Conservation (phyloP, 2,329 filamentous ascomycete genomes). For the Monosporascus sp. region DNA sequence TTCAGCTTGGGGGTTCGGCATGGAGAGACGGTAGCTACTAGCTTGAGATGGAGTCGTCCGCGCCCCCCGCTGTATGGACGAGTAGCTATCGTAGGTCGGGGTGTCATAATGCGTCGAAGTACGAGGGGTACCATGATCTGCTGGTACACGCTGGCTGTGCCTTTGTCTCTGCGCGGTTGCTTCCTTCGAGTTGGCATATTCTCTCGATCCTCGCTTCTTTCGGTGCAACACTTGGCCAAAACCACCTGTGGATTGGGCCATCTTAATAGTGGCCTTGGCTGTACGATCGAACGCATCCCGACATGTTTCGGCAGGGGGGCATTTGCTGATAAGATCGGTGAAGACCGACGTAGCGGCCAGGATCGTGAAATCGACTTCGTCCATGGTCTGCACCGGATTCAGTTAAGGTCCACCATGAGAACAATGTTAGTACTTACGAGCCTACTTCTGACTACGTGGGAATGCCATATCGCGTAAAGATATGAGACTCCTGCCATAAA, state of each 20-base stretch:
- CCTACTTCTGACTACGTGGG: constrained; percentile 76
- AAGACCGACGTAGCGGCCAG: constrained; percentile 90
- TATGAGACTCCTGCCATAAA: constrained; percentile 98
- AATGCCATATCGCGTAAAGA: constrained; percentile 96
- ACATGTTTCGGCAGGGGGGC: constrained; percentile 89
- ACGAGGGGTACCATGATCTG: constrained; percentile 18
- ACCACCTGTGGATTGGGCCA: constrained; percentile 83
- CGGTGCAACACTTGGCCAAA: constrained; percentile 51
- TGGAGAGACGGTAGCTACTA: constrained; percentile 23
- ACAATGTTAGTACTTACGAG: constrained; percentile 55
- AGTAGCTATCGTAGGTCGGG: constrained; percentile 18
- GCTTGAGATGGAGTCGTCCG: constrained; percentile 18
- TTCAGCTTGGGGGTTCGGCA: constrained; percentile 32
- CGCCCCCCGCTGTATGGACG: constrained; percentile 12
- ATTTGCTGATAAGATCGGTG: constrained; percentile 87
- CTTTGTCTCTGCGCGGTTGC: constrained; percentile 25
- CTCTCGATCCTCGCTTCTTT: constrained; percentile 23
- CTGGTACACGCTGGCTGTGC: constrained; percentile 11
- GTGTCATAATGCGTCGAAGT: constrained; percentile 15
- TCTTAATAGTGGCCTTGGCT: constrained; percentile 90
- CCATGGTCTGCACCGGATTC: constrained; percentile 59
- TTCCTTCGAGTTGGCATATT: constrained; percentile 26
- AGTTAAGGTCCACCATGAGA: constrained; percentile 12
- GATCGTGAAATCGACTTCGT: constrained; percentile 97
- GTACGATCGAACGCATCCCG: constrained; percentile 92